Evolutionary conservation across 495 filamentous ascomycete species (phyloP).

Genomic region (Tuber melanosporum): DNA sequence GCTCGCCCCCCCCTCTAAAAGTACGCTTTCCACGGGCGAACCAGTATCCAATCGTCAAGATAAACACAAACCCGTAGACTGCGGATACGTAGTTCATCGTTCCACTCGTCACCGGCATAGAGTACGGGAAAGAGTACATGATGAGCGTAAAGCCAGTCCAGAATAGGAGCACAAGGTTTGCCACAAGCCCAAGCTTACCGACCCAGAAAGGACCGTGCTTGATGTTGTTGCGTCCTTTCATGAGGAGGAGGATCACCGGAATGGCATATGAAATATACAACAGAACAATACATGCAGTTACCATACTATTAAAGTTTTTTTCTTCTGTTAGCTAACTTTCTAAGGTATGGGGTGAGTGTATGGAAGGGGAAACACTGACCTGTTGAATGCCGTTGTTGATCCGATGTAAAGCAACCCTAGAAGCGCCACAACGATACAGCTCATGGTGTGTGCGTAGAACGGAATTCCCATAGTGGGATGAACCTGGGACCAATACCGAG

Average conservation of each 20-base stretch:
- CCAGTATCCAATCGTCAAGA: slow-evolving; percentile 48
- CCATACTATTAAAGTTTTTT: slow-evolving; percentile 42
- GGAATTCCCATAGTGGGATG: slow-evolving; percentile 52
- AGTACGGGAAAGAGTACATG: slow-evolving; percentile 51
- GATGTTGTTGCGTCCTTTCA: slow-evolving; percentile 51
- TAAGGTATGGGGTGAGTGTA: background rate
- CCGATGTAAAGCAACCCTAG: slow-evolving; percentile 55
- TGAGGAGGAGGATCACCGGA: slow-evolving; percentile 48
- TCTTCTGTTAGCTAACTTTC: slow-evolving; percentile 15
- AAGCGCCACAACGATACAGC: slow-evolving; percentile 48
- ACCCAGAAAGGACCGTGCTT: slow-evolving; percentile 51
- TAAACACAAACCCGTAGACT: slow-evolving; percentile 49
- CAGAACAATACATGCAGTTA: slow-evolving; percentile 51
- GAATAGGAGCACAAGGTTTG: slow-evolving; percentile 48
- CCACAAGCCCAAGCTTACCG: slow-evolving; percentile 44
- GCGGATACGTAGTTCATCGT: slow-evolving; percentile 56
- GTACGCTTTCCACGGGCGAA: slow-evolving; percentile 45
- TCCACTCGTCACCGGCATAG: slow-evolving; percentile 45
- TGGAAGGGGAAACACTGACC: slow-evolving; percentile 39
- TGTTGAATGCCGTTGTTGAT: slow-evolving; percentile 52
- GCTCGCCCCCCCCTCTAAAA: slow-evolving; percentile 44
- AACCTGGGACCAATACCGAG: slow-evolving; percentile 48
- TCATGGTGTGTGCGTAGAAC: slow-evolving; percentile 49
- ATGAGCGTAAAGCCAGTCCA: slow-evolving; percentile 53
- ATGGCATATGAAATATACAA: slow-evolving; percentile 52